Percentiles rank a stretch among this genome's conserved stretches.
These are phyloP conservation scores for Diaporthe caulivora DNA, from an alignment of 2,329 filamentous ascomycete genomes.

Conservation along the genomic window DNA sequence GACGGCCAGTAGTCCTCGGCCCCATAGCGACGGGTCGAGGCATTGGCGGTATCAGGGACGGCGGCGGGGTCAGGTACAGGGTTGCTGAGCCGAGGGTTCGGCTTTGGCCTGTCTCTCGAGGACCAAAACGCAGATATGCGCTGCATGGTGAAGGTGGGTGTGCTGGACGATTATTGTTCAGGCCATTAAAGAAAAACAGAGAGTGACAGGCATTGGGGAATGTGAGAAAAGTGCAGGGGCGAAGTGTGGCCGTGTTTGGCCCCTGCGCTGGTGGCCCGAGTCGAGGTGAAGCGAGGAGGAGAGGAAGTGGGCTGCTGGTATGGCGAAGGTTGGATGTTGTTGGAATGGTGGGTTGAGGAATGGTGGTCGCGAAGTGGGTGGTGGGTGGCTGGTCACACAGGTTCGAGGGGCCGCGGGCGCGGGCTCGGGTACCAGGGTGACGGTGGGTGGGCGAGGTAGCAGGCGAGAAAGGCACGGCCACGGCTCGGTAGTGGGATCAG, in stretches of 20 bases:
- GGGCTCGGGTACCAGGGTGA: slow-evolving; percentile 24
- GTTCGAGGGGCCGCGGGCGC: slow-evolving; percentile 1
- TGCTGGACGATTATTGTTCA: slow-evolving; percentile 30
- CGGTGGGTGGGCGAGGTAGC: slow-evolving; percentile 13
- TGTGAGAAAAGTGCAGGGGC: background rate
- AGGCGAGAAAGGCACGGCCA: slow-evolving; percentile 9
- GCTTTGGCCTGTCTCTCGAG: slow-evolving; percentile 49
- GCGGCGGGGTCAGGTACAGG: background rate
- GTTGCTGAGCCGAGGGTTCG: slow-evolving; percentile 14
- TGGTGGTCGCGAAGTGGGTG: slow-evolving; percentile 21
- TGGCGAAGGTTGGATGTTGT: slow-evolving; percentile 11
- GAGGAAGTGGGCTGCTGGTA: slow-evolving; percentile 8
- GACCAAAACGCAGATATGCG: slow-evolving; percentile 61
- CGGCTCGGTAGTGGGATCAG: slow-evolving; percentile 15
- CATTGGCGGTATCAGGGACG: slow-evolving; percentile 18
- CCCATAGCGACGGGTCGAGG: slow-evolving; percentile 44
- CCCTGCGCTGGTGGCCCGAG: slow-evolving; percentile 8
- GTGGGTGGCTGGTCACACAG: slow-evolving; percentile 23
- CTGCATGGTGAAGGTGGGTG: slow-evolving; percentile 53
- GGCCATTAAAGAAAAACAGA: slow-evolving; percentile 38
- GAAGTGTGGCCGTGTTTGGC: slow-evolving; percentile 22
- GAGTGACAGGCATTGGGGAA: slow-evolving; percentile 41
- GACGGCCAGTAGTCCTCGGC: slow-evolving; percentile 59
- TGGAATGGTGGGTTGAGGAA: slow-evolving; percentile 20
- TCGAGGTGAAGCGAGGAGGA: background rate